Evolutionary conservation across 345 rosid species (phyloP), one percentile per base, ranked within the genome.

Genomic region (Streptanthus diversifolius): DNA sequence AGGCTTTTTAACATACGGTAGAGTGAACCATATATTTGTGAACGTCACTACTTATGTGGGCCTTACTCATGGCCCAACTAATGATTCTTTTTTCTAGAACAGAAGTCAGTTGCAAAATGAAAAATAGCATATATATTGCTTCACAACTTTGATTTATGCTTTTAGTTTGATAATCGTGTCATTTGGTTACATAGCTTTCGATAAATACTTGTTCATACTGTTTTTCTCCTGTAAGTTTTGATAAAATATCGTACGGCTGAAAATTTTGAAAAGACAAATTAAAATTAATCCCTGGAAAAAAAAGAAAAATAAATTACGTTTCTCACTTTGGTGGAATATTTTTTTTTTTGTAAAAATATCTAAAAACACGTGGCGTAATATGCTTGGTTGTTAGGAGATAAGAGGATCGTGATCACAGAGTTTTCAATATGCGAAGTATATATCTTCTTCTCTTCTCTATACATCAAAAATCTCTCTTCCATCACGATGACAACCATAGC

Each of bases 401-500:
- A 93, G 98, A 86, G 76, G 68, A 79, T 22, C 35, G 85, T 70
- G 95, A 55, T 57, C 85, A 25, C 52, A 44, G 72, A 52, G 47
- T 30, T 30, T 30, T 48, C 27, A 21, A 48, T 1, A 18, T 55
- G 56, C 68, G n/a, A 47, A 48, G 70, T 76, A 76, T 57, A 56
- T 5, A 72, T 56, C 60, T 21, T 30, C 58, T 47, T 44, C 36
- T 51, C 73, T 9, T 65, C 80, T 37, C 72, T 36, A 18, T 0
- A 1, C 68, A 35, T 3, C 6, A 21, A 63, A 66, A 30, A 45
- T 17, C 65, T 76, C 44, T 70, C 36, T 41, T 53, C 65, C 40
- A 60, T 37, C 32, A 64, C 27, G 25, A 90, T 88, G 97, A 84
- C 97, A 60, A 79, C 88, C 19, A 55, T 88, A 29, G 67, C 83